These are phyloP conservation scores for Pythium angustatum DNA, from an alignment of 352 stramenopile species.

Conservation along the genomic window DNA sequence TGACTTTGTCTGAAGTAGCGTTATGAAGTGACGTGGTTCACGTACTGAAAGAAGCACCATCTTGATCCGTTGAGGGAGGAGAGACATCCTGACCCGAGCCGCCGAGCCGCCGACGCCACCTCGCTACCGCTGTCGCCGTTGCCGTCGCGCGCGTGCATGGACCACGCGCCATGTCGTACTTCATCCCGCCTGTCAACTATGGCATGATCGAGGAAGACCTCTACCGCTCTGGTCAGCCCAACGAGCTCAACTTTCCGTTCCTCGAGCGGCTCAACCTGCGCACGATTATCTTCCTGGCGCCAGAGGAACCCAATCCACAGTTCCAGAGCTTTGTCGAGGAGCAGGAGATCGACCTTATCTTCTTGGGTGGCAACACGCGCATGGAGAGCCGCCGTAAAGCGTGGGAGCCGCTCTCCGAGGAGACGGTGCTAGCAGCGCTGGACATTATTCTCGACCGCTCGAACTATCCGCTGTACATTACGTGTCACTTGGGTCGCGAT, in stretches of 20 bases:
- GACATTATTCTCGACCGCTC: constrained; percentile 87
- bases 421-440: constrained; percentile 90
- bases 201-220: constrained; percentile 92
- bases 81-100: too few relatives aligned
- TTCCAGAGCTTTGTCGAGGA: constrained; percentile 91
- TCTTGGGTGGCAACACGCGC: constrained; percentile 85
- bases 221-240: constrained; percentile 89
- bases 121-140: too few relatives aligned
- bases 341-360: constrained; percentile 89
- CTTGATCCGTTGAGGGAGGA: too few relatives aligned
- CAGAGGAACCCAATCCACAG: constrained; percentile 89
- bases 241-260: constrained; percentile 93
- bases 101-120: too few relatives aligned
- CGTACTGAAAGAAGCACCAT: background rate
- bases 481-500: constrained; percentile 89
- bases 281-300: constrained; percentile 91
- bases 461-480: constrained; percentile 92
- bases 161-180: constrained; percentile 86
- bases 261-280: constrained; percentile 88
- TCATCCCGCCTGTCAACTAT: constrained; percentile 93
- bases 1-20: constrained; percentile 22
- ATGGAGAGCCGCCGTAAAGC: constrained; percentile 87
- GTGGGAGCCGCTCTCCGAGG: constrained; percentile 85
- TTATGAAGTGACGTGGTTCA: constrained; percentile 24
- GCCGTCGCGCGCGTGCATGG: too few relatives aligned